Conservation (phyloP, 306 rosid species). For the Vigna unguiculata region DNA sequence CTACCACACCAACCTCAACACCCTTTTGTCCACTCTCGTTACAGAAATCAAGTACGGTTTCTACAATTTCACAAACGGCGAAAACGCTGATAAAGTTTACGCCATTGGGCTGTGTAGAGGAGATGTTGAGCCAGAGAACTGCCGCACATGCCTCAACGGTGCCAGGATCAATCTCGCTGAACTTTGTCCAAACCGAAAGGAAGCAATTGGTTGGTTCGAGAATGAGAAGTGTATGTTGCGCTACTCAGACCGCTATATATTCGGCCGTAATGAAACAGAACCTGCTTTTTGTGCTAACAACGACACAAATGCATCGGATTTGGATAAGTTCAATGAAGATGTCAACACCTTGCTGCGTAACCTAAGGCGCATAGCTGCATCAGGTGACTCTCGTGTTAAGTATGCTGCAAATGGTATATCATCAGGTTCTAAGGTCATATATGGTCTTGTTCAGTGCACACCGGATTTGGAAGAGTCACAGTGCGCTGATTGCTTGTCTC, state of each 20-base stretch:
- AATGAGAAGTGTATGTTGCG: conserved; percentile 46
- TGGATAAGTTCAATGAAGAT: not conserved
- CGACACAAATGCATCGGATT: not conserved
- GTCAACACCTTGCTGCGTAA: not conserved
- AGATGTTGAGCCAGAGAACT: conserved; percentile 39
- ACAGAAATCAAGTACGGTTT: conserved; percentile 40
- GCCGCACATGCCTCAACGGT: conserved; percentile 49
- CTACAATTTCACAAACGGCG: conserved; percentile 43
- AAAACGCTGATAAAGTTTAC: conserved; percentile 38
- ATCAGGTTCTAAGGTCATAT: not conserved
- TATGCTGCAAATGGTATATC: not conserved
- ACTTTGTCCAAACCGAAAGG: conserved; percentile 52
- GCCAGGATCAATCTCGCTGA: conserved; percentile 33
- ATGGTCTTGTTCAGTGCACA: conserved; percentile 54
- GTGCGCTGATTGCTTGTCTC: conserved; percentile 39
- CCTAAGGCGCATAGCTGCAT: not conserved
- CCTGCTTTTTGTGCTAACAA: not conserved
- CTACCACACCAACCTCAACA: conserved; percentile 49
- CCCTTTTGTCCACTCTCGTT: conserved; percentile 51
- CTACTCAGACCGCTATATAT: conserved; percentile 45
- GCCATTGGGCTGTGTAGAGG: conserved; percentile 57
- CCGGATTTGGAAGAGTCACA: conserved; percentile 40
- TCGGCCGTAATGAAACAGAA: not conserved
- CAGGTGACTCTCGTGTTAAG: conserved; percentile 34
- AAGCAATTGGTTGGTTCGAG: conserved; percentile 50